Evolutionary conservation across 129 eudicot species (phyloP).

Genomic region (Pittosporum tobira): DNA sequence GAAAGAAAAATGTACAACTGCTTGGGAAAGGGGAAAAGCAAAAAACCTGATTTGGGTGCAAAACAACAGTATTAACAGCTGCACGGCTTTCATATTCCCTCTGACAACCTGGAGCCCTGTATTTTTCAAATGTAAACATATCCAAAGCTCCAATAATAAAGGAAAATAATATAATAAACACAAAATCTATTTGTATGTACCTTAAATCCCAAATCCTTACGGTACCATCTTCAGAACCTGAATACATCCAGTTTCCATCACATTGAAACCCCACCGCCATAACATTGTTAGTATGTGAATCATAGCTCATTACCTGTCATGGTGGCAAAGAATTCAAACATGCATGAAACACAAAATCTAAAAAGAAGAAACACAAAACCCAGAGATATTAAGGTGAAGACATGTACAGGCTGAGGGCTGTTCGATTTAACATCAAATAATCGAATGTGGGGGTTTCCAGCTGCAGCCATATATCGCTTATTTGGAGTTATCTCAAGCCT

Average conservation of each 20-base stretch:
- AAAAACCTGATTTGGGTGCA: slow-evolving; percentile 96
- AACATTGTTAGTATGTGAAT: slow-evolving; percentile 90
- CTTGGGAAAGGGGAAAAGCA: background rate
- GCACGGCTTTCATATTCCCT: slow-evolving; percentile 99
- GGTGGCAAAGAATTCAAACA: background rate
- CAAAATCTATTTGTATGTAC: slow-evolving; percentile 20
- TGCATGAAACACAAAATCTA: background rate
- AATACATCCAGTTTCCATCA: slow-evolving; percentile 98
- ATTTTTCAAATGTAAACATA: background rate
- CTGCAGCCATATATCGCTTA: slow-evolving; percentile 83
- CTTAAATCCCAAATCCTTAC: slow-evolving; percentile 98
- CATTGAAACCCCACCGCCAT: slow-evolving; percentile 97
- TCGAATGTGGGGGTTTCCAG: slow-evolving; percentile 94
- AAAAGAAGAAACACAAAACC: background rate
- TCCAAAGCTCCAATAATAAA: background rate
- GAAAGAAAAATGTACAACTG: background rate
- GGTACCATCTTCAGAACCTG: slow-evolving; percentile 99
- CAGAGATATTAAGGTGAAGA: slow-evolving; percentile 2
- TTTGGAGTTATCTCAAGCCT: slow-evolving; percentile 98
- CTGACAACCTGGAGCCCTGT: slow-evolving; percentile 96
- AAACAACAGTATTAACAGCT: slow-evolving; percentile 96
- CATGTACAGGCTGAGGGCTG: slow-evolving; percentile 77
- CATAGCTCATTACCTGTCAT: slow-evolving; percentile 92
- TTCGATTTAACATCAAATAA: slow-evolving; percentile 80
- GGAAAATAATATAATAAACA: background rate